Conservation (phyloP, 2,329 filamentous ascomycete genomes). For the Trichothecium sympodiale region DNA sequence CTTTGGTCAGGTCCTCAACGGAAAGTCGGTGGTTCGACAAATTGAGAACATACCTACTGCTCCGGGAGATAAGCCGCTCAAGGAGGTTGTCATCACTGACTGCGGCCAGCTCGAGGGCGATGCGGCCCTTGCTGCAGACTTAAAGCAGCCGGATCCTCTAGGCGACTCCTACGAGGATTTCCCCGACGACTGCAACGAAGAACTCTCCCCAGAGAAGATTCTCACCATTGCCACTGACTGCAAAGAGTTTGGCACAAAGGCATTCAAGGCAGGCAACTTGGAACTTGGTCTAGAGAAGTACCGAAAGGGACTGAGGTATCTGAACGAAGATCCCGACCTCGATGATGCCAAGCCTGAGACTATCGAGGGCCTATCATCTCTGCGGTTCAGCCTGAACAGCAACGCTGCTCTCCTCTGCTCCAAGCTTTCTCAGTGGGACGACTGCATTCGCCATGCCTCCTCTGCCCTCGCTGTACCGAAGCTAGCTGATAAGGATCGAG, state of each 20-base stretch:
- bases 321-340: conserved; percentile 71
- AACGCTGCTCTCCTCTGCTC: conserved; percentile 80
- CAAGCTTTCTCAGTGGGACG: conserved; percentile 64
- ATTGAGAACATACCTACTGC: conserved; percentile 76
- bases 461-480: conserved; percentile 59
- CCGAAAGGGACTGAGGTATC: conserved; percentile 81
- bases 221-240: conserved; percentile 72
- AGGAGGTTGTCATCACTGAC: conserved; percentile 65
- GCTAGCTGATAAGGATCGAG: conserved; percentile 65
- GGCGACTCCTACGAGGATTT: conserved; percentile 94
- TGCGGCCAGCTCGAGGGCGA: conserved; percentile 76
- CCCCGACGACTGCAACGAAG: conserved; percentile 66
- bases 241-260: conserved; percentile 86
- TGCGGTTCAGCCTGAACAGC: conserved; percentile 79
- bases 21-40: conserved; percentile 82
- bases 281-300: conserved; percentile 76
- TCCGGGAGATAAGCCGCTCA: conserved; percentile 63
- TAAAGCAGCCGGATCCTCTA: conserved; percentile 63
- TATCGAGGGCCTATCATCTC: conserved; percentile 53
- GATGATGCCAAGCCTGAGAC: conserved; percentile 60
- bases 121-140: conserved; percentile 53
- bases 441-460: conserved; percentile 58
- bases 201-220: conserved; percentile 56
- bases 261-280: conserved; percentile 72
- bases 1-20: conserved; percentile 86